phyloP scores from a whole-genome alignment of 2,329 filamentous ascomycete species.

The Fusarium sp. region DNA sequence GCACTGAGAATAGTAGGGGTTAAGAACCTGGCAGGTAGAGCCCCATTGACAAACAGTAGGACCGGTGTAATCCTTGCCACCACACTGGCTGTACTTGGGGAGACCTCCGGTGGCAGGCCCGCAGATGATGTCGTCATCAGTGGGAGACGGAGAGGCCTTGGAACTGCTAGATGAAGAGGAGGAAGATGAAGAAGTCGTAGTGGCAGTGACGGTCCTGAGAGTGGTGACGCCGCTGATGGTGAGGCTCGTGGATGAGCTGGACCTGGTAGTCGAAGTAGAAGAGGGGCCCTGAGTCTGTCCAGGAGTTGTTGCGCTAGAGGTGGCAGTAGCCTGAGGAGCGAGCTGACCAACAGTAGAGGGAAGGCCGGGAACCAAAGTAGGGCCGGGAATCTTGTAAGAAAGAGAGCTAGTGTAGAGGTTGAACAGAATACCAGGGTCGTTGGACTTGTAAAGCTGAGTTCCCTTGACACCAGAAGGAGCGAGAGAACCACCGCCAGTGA shows the following conservation, averaged over 20 bases:
- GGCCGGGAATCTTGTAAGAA: conserved; percentile 45
- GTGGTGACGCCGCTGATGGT: conserved; percentile 11
- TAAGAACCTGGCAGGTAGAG: conserved; percentile 20
- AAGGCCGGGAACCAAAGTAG: conserved; percentile 40
- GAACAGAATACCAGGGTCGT: conserved; percentile 50
- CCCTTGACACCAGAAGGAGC: conserved; percentile 48
- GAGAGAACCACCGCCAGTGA: conserved; percentile 55
- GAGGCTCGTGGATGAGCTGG: neutral
- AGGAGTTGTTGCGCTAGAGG: conserved; percentile 37
- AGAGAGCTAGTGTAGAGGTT: conserved; percentile 46
- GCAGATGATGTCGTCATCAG: conserved; percentile 30
- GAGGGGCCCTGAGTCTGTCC: conserved; percentile 2
- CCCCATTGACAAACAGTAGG: conserved; percentile 33
- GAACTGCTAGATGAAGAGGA: conserved; percentile 4
- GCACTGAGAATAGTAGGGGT: conserved; percentile 36
- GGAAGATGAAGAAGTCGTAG: neutral
- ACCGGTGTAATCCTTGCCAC: conserved; percentile 13
- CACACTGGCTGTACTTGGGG: conserved; percentile 40
- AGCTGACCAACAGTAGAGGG: conserved; percentile 30
- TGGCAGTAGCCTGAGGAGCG: conserved; percentile 15
- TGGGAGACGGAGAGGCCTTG: neutral
- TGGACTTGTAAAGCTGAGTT: conserved; percentile 45
- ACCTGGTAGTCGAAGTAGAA: neutral
- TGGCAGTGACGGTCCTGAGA: conserved; percentile 21
- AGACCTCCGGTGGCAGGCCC: conserved; percentile 32